These are phyloP conservation scores for Ochetophila trinervis DNA, from an alignment of 306 rosid genomes.

Conservation along the genomic window DNA sequence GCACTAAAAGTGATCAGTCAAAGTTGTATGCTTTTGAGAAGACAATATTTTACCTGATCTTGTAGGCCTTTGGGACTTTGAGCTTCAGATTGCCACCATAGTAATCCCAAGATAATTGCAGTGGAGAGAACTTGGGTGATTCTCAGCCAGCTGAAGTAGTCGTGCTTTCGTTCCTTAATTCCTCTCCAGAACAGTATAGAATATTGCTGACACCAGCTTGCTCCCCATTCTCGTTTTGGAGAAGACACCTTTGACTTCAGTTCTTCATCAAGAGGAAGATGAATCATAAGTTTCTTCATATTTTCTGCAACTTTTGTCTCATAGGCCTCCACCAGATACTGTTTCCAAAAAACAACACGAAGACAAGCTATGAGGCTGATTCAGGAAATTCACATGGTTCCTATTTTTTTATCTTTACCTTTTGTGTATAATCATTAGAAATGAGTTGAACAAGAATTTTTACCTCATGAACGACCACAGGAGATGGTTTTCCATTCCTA, in stretches of 20 bases:
- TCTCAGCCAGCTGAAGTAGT: constrained; percentile 94
- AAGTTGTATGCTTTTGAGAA: constrained; percentile 8
- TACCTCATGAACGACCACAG: constrained; percentile 86
- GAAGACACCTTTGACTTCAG: constrained; percentile 48
- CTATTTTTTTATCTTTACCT: background rate
- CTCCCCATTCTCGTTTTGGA: constrained; percentile 72
- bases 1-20: background rate
- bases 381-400: background rate
- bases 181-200: constrained; percentile 75
- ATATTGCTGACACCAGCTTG: constrained; percentile 84
- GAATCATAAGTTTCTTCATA: constrained; percentile 60
- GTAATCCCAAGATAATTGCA: constrained; percentile 88
- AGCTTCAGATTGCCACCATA: constrained; percentile 93
- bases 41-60: constrained; percentile 68
- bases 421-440: background rate
- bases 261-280: constrained; percentile 61
- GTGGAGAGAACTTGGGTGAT: constrained; percentile 93
- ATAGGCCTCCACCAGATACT: constrained; percentile 88
- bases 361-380: constrained; percentile 2
- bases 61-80: constrained; percentile 55
- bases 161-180: constrained; percentile 81
- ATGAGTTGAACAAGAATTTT: constrained; percentile 3
- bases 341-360: constrained; percentile 6
- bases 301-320: constrained; percentile 69
- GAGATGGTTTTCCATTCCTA: constrained; percentile 69